Percentiles rank a stretch among this genome's conserved stretches.
Evolutionary conservation across 164 flowering plant genomes (phyloP).

Genomic region (Annona cherimola): DNA sequence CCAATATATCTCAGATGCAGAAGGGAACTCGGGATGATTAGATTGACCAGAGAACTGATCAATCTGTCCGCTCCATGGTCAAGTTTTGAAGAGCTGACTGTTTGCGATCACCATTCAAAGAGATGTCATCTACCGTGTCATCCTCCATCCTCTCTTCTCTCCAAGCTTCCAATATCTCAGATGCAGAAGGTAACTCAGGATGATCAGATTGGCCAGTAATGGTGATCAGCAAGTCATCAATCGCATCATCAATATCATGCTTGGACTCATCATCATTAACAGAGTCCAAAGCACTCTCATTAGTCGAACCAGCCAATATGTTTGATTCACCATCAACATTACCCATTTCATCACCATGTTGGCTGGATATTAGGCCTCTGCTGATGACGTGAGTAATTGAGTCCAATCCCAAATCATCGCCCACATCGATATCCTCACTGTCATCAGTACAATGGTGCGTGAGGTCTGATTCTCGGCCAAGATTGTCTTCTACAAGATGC

Average conservation of each 20-base stretch:
- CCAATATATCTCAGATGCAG: too few relatives aligned
- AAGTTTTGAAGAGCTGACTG: background rate
- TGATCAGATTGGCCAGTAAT: slow-evolving; percentile 17
- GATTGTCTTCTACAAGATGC: slow-evolving; percentile 2
- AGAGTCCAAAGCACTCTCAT: background rate
- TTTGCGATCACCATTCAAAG: slow-evolving; percentile 7
- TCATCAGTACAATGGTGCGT: background rate
- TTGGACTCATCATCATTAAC: slow-evolving; percentile 2
- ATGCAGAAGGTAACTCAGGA: slow-evolving; percentile 47
- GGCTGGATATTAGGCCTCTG: background rate
- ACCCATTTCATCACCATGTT: background rate
- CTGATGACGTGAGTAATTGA: background rate
- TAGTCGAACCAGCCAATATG: slow-evolving; percentile 1
- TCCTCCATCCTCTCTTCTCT: slow-evolving; percentile 42
- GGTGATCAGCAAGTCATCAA: slow-evolving; percentile 10
- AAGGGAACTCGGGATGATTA: too few relatives aligned
- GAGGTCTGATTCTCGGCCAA: slow-evolving; percentile 1
- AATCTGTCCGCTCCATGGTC: background rate
- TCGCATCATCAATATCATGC: slow-evolving; percentile 12
- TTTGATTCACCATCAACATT: background rate
- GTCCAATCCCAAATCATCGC: background rate
- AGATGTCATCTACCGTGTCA: slow-evolving; percentile 18
- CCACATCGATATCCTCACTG: slow-evolving; percentile 7
- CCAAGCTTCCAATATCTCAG: slow-evolving; percentile 63
- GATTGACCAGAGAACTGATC: too few relatives aligned